Evolutionary conservation across 2,329 filamentous ascomycete species (phyloP).

Genomic region (Exophiala phaeomuriformis): DNA sequence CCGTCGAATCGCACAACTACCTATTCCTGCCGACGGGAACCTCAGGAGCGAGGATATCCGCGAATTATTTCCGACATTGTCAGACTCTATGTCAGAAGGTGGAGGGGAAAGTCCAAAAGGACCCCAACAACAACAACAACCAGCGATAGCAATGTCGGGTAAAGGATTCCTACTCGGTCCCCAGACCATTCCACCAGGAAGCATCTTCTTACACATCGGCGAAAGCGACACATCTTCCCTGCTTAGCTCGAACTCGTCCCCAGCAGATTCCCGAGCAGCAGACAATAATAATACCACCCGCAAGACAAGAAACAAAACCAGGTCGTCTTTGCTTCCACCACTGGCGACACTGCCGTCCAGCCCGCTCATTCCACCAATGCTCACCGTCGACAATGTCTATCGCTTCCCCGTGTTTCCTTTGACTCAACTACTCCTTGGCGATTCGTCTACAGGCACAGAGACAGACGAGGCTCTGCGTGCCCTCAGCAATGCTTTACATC

Average conservation of each 20-base stretch:
- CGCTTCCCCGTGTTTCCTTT: constrained; percentile 23
- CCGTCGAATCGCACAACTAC: constrained; percentile 2
- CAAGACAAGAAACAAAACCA: neutral
- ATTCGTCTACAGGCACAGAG: neutral
- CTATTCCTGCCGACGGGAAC: neutral
- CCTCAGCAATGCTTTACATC: too few species aligned
- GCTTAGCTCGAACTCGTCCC: neutral
- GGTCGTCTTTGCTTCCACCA: neutral
- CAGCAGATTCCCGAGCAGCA: too few species aligned
- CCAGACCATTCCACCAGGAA: constrained; percentile 10
- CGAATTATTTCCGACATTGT: too few species aligned
- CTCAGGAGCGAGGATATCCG: constrained; percentile 3
- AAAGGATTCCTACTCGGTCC: constrained; percentile 5
- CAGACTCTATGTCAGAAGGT: too few species aligned
- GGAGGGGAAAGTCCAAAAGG: too few species aligned
- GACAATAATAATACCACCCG: neutral
- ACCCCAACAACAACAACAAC: neutral
- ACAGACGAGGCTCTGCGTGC: too few species aligned
- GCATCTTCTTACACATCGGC: constrained; percentile 15
- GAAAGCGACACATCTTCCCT: constrained; percentile 1
- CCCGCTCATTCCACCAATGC: constrained; percentile 20
- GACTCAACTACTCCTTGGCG: constrained; percentile 7
- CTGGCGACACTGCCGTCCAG: constrained; percentile 7
- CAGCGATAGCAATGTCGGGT: neutral
- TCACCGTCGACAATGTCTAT: constrained; percentile 11